These are phyloP conservation scores for Agaricales sp. DNA, from an alignment of 1,284 basidiomycete species.

Conservation along the genomic window DNA sequence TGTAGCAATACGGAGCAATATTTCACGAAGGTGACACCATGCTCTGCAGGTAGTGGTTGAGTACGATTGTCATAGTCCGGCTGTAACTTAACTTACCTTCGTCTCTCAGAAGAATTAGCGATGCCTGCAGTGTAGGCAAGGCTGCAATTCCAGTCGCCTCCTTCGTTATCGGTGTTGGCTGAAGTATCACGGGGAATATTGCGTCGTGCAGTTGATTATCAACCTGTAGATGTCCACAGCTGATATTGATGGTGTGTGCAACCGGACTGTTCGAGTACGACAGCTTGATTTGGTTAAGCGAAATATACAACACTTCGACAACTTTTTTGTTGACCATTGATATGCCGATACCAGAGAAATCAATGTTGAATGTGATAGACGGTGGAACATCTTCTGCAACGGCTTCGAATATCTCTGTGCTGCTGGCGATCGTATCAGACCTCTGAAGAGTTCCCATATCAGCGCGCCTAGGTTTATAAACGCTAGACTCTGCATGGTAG, in stretches of 20 bases:
- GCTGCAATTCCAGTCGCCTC: conserved; percentile 73
- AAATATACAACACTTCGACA: conserved; percentile 87
- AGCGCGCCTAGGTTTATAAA: conserved; percentile 77
- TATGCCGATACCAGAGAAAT: conserved; percentile 87
- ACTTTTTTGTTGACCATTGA: conserved; percentile 87
- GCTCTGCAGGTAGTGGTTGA: conserved; percentile 39
- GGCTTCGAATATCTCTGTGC: conserved; percentile 79
- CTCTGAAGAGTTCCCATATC: conserved; percentile 43
- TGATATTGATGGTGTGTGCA: conserved; percentile 75
- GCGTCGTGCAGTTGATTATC: conserved; percentile 98
- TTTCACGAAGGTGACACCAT: conserved; percentile 95
- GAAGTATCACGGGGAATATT: conserved; percentile 90
- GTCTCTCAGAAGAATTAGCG: conserved; percentile 88
- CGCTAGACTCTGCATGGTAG: conserved; percentile 79
- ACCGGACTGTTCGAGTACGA: conserved; percentile 80
- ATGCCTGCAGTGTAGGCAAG: conserved; percentile 88
- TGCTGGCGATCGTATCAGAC: conserved; percentile 63
- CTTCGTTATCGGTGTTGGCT: conserved; percentile 87
- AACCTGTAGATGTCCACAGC: conserved; percentile 88
- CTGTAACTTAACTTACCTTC: conserved; percentile 45
- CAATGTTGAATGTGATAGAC: conserved; percentile 61
- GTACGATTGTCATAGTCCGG: background rate
- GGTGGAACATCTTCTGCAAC: conserved; percentile 71
- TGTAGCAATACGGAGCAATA: conserved; percentile 94
- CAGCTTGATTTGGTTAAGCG: conserved; percentile 72